A percentile compares a stretch with the other conserved stretches of the same genome.
phyloP scores from a whole-genome alignment of 805 yeast genomes.

The Ogataea nakhonphanomensis region DNA sequence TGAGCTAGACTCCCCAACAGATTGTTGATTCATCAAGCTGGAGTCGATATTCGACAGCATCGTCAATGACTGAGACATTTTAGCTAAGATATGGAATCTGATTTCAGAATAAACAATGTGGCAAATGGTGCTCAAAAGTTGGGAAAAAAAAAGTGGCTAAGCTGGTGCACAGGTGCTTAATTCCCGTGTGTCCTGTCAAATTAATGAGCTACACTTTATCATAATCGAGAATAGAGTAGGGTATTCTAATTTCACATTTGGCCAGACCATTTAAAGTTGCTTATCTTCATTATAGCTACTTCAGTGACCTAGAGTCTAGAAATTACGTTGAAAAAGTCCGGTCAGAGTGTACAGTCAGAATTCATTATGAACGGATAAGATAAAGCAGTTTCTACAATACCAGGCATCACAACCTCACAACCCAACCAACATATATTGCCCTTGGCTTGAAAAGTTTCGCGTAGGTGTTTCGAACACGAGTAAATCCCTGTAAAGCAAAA shows the following conservation, averaged over 20 bases:
- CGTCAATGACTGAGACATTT: conserved; percentile 18
- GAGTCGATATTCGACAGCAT: conserved; percentile 21
- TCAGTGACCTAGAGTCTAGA: no score
- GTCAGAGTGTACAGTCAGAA: no score
- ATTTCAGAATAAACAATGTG: conserved; percentile 13
- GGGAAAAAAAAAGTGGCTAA: conserved; percentile 11
- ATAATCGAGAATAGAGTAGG: no score
- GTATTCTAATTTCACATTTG: no score
- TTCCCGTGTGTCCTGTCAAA: neutral
- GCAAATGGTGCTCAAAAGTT: conserved; percentile 15
- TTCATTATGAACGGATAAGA: no score
- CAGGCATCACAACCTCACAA: neutral
- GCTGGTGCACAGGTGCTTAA: conserved; percentile 8
- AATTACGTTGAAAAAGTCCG: no score
- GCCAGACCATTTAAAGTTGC: no score
- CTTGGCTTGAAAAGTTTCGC: neutral
- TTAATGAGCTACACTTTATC: no score
- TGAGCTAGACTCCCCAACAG: conserved; percentile 7
- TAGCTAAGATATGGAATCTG: neutral
- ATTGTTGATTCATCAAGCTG: conserved; percentile 18
- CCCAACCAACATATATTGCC: neutral
- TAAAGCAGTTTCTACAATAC: no score
- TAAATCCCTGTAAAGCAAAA: neutral
- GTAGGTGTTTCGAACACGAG: conserved; percentile 9
- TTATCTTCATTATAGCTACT: no score